Conservation (phyloP, 2,329 filamentous ascomycete species). For the Akanthomyces lecanii region DNA sequence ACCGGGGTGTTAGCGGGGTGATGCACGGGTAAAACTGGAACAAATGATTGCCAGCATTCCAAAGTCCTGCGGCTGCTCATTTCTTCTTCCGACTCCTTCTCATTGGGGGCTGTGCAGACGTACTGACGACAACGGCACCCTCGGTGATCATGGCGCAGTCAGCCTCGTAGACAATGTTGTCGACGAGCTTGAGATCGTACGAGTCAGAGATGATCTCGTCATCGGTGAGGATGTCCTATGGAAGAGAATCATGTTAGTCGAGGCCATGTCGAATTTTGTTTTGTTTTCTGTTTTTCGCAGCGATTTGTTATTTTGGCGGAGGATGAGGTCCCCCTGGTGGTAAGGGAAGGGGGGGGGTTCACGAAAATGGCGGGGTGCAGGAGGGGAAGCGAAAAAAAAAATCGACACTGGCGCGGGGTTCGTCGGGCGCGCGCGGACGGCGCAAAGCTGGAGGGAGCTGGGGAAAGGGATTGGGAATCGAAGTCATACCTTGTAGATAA, state of each 20-base stretch:
- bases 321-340: not conserved
- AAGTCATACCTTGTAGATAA: slow-evolving; percentile 17
- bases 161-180: slow-evolving; percentile 80
- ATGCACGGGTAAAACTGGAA: not conserved
- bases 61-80: not conserved
- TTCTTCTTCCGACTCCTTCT: not conserved
- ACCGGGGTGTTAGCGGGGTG: slow-evolving; percentile 17
- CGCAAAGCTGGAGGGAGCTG: not conserved
- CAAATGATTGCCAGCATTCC: too few species aligned
- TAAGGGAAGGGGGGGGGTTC: not conserved
- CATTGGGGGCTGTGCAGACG: slow-evolving; percentile 32
- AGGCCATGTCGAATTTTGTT: not conserved
- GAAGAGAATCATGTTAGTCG: not conserved
- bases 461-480: too few species aligned
- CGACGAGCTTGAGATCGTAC: slow-evolving; percentile 76
- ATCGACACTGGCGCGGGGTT: slow-evolving; percentile 6
- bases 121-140: slow-evolving; percentile 69
- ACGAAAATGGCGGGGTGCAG: slow-evolving; percentile 13
- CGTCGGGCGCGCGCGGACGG: not conserved
- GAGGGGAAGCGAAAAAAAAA: slow-evolving; percentile 9
- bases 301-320: not conserved
- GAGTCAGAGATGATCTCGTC: slow-evolving; percentile 98
- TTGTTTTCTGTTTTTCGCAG: not conserved
- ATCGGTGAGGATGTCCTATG: slow-evolving; percentile 78
- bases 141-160: slow-evolving; percentile 88